Percentiles rank a stretch among this genome's conserved stretches.
Conservation (phyloP, 2,329 filamentous ascomycete genomes). For the Colletotrichum sp. region DNA sequence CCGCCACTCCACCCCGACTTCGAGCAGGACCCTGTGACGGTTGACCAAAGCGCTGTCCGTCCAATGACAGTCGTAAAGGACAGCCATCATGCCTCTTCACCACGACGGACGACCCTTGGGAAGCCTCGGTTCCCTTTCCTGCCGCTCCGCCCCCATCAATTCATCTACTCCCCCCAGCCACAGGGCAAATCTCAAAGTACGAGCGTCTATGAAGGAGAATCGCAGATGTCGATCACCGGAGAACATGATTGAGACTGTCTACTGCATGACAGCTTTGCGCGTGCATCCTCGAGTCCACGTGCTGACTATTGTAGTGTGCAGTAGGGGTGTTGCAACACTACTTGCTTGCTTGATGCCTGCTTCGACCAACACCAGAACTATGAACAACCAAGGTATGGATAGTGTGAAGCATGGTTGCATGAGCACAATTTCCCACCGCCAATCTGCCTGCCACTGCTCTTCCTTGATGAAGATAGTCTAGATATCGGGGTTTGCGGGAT, state of each 20-base stretch:
- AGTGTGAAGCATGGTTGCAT: background rate
- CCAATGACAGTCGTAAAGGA: background rate
- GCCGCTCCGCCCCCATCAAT: background rate
- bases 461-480: background rate
- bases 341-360: background rate
- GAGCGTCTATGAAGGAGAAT: background rate
- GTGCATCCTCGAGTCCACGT: background rate
- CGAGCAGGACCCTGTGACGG: background rate
- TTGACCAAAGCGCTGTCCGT: background rate
- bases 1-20: background rate
- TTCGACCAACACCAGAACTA: background rate
- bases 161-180: background rate
- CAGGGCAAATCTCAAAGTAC: background rate
- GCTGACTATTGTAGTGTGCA: background rate
- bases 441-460: background rate
- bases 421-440: background rate
- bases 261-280: background rate
- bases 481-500: background rate
- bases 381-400: background rate
- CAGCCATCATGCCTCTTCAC: background rate
- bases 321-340: background rate
- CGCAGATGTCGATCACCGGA: background rate
- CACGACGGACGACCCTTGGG: background rate
- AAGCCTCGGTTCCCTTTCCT: background rate
- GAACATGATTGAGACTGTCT: background rate